Evolutionary conservation across 192 early-diverging fungal genomes (phyloP).

Genomic region (Geranomyces variabilis): DNA sequence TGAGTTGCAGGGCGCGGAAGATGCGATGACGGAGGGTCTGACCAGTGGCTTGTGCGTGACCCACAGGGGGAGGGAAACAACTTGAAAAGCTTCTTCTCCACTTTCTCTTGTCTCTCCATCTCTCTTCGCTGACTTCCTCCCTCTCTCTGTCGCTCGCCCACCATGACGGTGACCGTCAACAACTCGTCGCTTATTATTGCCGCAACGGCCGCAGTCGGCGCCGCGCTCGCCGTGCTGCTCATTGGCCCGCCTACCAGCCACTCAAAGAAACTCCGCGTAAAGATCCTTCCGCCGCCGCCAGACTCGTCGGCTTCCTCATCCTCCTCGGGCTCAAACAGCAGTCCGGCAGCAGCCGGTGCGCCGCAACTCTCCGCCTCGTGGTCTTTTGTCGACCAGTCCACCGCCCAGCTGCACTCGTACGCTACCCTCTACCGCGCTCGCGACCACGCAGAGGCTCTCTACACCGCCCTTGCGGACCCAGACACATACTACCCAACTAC

Average conservation of each 20-base stretch:
- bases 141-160: too few relatives aligned
- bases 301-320: neutral
- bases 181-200: constrained; percentile 3
- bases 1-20: too few relatives aligned
- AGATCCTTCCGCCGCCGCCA: neutral
- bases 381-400: constrained; percentile 35
- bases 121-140: too few relatives aligned
- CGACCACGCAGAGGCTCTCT: constrained; percentile 28
- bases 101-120: too few relatives aligned
- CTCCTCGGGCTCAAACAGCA: too few relatives aligned
- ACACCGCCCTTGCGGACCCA: constrained; percentile 23
- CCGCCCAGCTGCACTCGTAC: constrained; percentile 2
- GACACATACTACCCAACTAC: constrained; percentile 29
- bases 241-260: constrained; percentile 13
- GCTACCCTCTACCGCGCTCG: constrained; percentile 17
- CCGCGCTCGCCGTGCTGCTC: neutral
- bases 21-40: too few relatives aligned
- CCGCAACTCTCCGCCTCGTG: constrained; percentile 30
- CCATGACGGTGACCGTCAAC: neutral
- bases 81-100: too few relatives aligned
- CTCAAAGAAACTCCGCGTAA: constrained; percentile 5
- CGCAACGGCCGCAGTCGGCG: constrained; percentile 11
- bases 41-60: too few relatives aligned
- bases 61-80: too few relatives aligned
- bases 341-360: neutral